Evolutionary conservation across 1,284 basidiomycete genomes (phyloP), one percentile per base, ranked within the genome.

Genomic region (Volvariella volvacea): DNA sequence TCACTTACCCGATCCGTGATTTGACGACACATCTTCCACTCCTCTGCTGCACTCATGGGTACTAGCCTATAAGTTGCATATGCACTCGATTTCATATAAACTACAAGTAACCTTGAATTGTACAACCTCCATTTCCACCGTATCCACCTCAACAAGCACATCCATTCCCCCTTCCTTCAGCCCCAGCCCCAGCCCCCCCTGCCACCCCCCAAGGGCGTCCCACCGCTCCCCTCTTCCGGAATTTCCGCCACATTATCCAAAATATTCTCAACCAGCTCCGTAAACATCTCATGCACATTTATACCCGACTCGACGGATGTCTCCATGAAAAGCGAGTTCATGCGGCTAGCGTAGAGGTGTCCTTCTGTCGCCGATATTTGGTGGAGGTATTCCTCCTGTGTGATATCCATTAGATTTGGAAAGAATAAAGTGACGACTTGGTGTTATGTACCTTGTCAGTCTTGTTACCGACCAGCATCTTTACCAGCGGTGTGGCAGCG

Each of bases 401-500:
- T 25, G 41, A 12, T 46, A 30, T 21, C 39, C n/a, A 9, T 39
- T 10, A n/a, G n/a, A 39, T 36, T 7, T 19, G 19, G 15, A 12
- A 20, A 9, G 32, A 15, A 3, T 30, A 14, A 8, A 17, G 30
- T 20, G 21, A 39, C 4, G 41, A 20, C 9, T n/a, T n/a, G 43
- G 36, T 21, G 30, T 10, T 2, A 57, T 66, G 45, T 43, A 84
- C 89, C 77, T 93, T 94, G 70, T 98, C 95, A 3, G 95, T 74
- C 66, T 98, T 99, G 68, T 99, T 99, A 4, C 87, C 87, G 1
- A 98, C 92, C 21, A 99, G 78, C 55, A 98, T 92, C 75, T 93
- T 92, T 41, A 94, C 89, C n/a, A 96, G 90, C 6, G 85, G 83
- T 17, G 74, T 71, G 1, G 83, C 81, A 41, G 94, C 90, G 59